A percentile compares a stretch with the other conserved stretches of the same genome.
phyloP scores from a whole-genome alignment of 257 asterid genomes.

The Catharanthus roseus region DNA sequence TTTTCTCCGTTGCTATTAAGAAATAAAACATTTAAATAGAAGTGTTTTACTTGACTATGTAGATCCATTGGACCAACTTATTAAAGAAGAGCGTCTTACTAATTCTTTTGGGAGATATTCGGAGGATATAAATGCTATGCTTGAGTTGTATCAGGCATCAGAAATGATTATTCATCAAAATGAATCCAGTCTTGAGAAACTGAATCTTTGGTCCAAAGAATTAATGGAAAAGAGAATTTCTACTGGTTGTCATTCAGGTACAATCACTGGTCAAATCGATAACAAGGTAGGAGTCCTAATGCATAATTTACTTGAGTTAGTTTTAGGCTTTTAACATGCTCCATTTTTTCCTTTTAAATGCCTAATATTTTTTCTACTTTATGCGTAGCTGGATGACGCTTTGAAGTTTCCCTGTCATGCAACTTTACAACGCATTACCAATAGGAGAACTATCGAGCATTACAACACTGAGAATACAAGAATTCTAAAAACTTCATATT shows the following conservation, averaged over 20 bases:
- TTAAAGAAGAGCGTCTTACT: slow-evolving; percentile 34
- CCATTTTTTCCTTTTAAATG: not conserved
- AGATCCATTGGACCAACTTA: slow-evolving; percentile 45
- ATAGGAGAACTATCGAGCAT: slow-evolving; percentile 56
- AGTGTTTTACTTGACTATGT: slow-evolving; percentile 16
- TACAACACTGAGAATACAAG: slow-evolving; percentile 47
- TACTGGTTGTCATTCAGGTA: slow-evolving; percentile 22
- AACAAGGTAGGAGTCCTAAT: slow-evolving; percentile 47
- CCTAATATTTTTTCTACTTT: slow-evolving; percentile 1
- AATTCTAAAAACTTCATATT: slow-evolving; percentile 61
- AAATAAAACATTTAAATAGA: not conserved
- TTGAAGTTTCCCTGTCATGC: slow-evolving; percentile 60
- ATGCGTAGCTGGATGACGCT: slow-evolving; percentile 55
- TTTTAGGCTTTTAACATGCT: slow-evolving; percentile 5
- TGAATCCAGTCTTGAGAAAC: slow-evolving; percentile 48
- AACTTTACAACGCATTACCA: slow-evolving; percentile 50
- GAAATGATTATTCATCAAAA: slow-evolving; percentile 45
- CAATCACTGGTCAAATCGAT: slow-evolving; percentile 32
- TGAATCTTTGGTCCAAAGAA: slow-evolving; percentile 36
- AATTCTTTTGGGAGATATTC: slow-evolving; percentile 36
- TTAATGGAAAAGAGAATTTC: slow-evolving; percentile 46
- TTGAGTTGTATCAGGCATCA: slow-evolving; percentile 67
- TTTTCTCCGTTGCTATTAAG: not conserved
- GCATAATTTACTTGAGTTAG: slow-evolving; percentile 10
- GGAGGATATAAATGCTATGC: slow-evolving; percentile 40